Base-by-base conservation (phyloP, 257 asterid genomes). In the Lavandula angustifolia region DNA sequence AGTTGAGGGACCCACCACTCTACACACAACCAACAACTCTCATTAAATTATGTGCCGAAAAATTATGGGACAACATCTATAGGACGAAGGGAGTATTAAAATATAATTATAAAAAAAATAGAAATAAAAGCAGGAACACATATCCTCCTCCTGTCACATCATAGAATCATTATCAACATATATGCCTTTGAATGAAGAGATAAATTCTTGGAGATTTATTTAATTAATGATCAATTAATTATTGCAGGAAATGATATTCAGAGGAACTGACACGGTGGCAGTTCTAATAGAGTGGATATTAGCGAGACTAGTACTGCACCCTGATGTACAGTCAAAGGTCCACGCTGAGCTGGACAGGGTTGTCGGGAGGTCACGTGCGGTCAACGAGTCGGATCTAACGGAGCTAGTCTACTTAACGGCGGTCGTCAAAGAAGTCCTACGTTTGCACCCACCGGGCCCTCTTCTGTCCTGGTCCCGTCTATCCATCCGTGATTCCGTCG, bases 371-470 rank as follows among this genome's bases (percentile, higher is more conserved):
- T 73, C 88, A 61, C 82, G 83, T 42, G 72, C 73, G 17, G 73
- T 87, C 1, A 72, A 38, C 6, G 96, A 86, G 70, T 76, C 84
- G 0, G 87, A 88, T 62, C 11, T 85, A 16, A 34, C 86, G 52
- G 73, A 81, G 46, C 16, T 86, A 38, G 73, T 72, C 9, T 88
- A 84, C 73, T 72, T 91, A 12, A 74, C 78, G 64, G 96, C 96
- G 4, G 88, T 91, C 1, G 77, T 91, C 9, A 91, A 91, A 70
- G 98, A 91, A 61, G 91, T 84, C 8, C 51, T 91, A 0, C 70
- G 98, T 68, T 32, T 91, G 64, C 91, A 91, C 44, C 98, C 98
- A 0, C 98, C 98, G 1, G 98, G 98, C 13, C 98, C 98, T 3
- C 92, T 91, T 37, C 81, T 91, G 0, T 86, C 96, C 0, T 91